phyloP scores from a whole-genome alignment of 257 asterid genomes.

The Penstemon barbatus region DNA sequence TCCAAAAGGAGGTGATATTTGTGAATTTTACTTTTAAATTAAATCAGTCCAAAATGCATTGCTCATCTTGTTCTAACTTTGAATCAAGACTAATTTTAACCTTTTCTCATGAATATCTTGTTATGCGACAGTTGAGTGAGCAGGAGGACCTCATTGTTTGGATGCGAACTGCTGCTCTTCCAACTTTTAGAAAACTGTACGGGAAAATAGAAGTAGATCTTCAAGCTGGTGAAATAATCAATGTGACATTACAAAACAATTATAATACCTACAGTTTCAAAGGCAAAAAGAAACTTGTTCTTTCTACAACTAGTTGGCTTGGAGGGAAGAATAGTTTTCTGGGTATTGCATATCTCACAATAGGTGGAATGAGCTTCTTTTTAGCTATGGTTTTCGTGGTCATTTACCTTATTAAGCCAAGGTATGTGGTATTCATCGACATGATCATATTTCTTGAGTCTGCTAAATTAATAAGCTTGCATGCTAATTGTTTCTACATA shows the following conservation, averaged over 20 bases:
- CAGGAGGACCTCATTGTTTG: slow-evolving; percentile 90
- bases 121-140: slow-evolving; percentile 55
- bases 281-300: slow-evolving; percentile 88
- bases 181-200: slow-evolving; percentile 82
- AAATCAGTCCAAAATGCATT: slow-evolving; percentile 6
- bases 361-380: slow-evolving; percentile 74
- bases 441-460: not conserved
- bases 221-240: slow-evolving; percentile 45
- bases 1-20: not conserved
- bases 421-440: slow-evolving; percentile 41
- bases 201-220: slow-evolving; percentile 79
- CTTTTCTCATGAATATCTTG: slow-evolving; percentile 22
- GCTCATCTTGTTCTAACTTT: slow-evolving; percentile 4
- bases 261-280: slow-evolving; percentile 83
- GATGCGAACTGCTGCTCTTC: slow-evolving; percentile 97
- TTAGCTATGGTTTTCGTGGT: slow-evolving; percentile 65
- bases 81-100: slow-evolving; percentile 8
- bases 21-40: not conserved
- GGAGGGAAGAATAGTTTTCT: slow-evolving; percentile 87
- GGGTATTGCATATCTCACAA: slow-evolving; percentile 81
- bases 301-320: slow-evolving; percentile 88
- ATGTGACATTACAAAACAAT: slow-evolving; percentile 53
- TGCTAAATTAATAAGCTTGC: not conserved
- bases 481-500: not conserved
- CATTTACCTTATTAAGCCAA: slow-evolving; percentile 72